These are phyloP conservation scores for Glaciozyma martinii DNA, from an alignment of 768 basidiomycete genomes.

Conservation along the genomic window DNA sequence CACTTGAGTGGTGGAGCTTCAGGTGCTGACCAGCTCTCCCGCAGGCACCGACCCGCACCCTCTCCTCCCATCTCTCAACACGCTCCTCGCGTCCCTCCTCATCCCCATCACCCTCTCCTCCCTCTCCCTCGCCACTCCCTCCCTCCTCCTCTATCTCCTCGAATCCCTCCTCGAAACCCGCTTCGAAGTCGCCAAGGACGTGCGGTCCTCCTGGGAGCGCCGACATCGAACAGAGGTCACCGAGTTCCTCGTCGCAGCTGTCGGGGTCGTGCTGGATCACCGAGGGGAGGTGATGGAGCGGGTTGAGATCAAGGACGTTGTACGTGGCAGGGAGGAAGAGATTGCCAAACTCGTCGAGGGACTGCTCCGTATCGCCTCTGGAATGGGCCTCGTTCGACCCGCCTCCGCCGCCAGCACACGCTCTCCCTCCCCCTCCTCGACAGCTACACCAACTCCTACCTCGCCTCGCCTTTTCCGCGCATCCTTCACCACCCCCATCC, in stretches of 20 bases:
- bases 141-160: constrained; percentile 7
- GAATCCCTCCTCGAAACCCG: constrained; percentile 22
- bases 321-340: no score
- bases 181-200: constrained; percentile 1
- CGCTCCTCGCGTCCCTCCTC: constrained; percentile 6
- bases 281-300: no score
- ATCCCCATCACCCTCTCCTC: neutral
- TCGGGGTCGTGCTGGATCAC: neutral
- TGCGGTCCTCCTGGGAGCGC: neutral
- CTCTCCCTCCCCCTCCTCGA: no score
- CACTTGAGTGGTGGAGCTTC: no score
- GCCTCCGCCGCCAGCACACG: no score
- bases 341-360: neutral
- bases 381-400: no score
- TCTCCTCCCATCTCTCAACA: neutral
- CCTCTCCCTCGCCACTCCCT: neutral
- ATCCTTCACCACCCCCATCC: no score
- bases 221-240: neutral
- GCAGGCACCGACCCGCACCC: neutral
- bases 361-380: no score
- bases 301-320: no score
- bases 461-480: no score
- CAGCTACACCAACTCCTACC: no score
- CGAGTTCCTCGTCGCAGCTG: neutral
- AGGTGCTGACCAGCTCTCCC: neutral